phyloP scores from a whole-genome alignment of 179 eudicot genomes.

The Drosera spatulata region DNA sequence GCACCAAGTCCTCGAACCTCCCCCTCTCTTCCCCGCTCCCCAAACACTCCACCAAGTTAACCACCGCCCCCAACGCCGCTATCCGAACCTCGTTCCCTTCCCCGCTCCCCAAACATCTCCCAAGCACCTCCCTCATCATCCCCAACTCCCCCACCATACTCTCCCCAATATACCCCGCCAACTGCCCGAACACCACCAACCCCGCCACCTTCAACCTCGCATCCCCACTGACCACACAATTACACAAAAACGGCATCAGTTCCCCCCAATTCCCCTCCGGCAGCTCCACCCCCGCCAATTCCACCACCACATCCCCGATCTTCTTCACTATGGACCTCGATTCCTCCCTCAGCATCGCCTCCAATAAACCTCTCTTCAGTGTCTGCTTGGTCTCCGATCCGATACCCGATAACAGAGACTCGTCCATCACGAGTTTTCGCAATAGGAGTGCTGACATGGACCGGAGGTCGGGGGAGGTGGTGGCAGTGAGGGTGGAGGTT shows the following conservation, averaged over 20 bases:
- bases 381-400: constrained; percentile 14
- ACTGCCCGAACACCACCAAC: constrained; percentile 22
- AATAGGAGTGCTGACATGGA: constrained; percentile 31
- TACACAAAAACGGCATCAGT: constrained; percentile 32
- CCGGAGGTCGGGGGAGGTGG: constrained; percentile 19
- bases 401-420: constrained; percentile 13
- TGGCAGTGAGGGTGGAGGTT: constrained; percentile 17
- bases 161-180: constrained; percentile 30
- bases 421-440: constrained; percentile 23
- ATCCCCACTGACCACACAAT: constrained; percentile 21
- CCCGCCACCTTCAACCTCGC: constrained; percentile 19
- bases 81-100: constrained; percentile 7
- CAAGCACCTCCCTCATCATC: constrained; percentile 18
- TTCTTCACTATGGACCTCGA: constrained; percentile 22
- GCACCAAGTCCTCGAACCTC: constrained; percentile 11
- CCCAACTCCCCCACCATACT: constrained; percentile 19
- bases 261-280: constrained; percentile 29
- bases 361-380: constrained; percentile 17
- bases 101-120: constrained; percentile 10
- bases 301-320: constrained; percentile 31
- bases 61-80: constrained; percentile 9
- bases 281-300: constrained; percentile 19
- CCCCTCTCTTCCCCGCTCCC: constrained; percentile 3
- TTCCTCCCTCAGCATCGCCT: constrained; percentile 11
- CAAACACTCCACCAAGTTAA: constrained; percentile 12